Evolutionary conservation across 2,329 filamentous ascomycete species (phyloP), one percentile per base, ranked within the genome.

Genomic region (Penicillium brasilianum): DNA sequence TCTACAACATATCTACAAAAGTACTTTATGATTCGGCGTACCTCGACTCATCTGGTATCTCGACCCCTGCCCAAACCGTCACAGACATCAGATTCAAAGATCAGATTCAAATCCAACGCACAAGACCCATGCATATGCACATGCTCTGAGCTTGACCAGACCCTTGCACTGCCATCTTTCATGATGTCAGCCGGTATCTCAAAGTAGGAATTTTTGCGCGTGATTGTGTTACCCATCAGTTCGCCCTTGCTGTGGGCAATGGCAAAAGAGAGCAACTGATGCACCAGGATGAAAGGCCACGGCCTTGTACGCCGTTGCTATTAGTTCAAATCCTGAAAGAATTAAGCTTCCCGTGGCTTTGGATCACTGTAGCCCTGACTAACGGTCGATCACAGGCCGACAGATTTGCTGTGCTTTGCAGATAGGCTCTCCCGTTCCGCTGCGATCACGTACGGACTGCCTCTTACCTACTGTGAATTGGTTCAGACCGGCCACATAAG

Each of bases 201-300:
- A 50, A 34, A 36, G 43, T 55, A 52, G 59, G 57, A 34, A 55
- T 59, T 51, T 32, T 61, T 49, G 46, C 62, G 60, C 61, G 61
- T 62, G 64, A 66, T 66, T 66, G 67, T 70, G 56, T 55, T 32
- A 70, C 68, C 53, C 57, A 65, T 16, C n/a, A 8, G 36, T 18
- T n/a, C n/a, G n/a, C 41, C 52, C 28, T 58, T 43, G 44, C 37
- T 36, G 30, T 18, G 50, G 55, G 52, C 52, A 37, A 56, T 14
- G 30, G 13, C 22, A 11, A 32, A 54, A 32, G 50, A 48, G 13
- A 22, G 57, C 25, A 43, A 56, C 50, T 52, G 54, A 54, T 60
- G 43, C 22, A n/a, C 56, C 54, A 34, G 44, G n/a, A 28, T 20
- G 36, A 37, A 20, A n/a, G 28, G 14, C 28, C 10, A 11, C n/a